Conservation (phyloP, 169 alveolate genomes). For the Toxoplasma gondii region DNA sequence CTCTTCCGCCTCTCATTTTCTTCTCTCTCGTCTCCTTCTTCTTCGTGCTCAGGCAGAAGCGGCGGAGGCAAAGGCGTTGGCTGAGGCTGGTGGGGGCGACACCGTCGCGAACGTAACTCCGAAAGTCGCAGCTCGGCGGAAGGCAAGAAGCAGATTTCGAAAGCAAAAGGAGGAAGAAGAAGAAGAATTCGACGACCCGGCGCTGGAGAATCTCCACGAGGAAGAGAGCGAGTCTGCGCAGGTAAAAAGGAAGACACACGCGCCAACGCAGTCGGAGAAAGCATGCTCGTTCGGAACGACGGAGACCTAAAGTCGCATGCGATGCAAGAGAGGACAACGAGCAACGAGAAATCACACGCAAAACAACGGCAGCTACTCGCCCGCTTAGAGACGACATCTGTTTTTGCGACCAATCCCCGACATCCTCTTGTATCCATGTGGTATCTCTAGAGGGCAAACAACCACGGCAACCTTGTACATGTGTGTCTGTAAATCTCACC, state of each 20-base stretch:
- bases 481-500: too few relatives aligned
- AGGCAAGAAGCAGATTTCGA: background rate
- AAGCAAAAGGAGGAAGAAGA: constrained; percentile 27
- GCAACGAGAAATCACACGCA: background rate
- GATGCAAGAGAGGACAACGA: background rate
- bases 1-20: too few relatives aligned
- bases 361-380: too few relatives aligned
- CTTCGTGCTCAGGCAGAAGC: background rate
- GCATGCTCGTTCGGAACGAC: background rate
- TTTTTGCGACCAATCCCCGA: too few relatives aligned
- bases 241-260: constrained; percentile 23
- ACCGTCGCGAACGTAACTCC: background rate
- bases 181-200: constrained; percentile 27
- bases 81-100: background rate
- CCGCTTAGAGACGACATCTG: too few relatives aligned
- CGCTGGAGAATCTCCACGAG: constrained; percentile 40
- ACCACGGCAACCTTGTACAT: too few relatives aligned
- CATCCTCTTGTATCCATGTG: too few relatives aligned
- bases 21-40: too few relatives aligned
- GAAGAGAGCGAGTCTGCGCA: background rate
- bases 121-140: background rate
- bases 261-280: background rate
- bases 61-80: background rate
- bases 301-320: background rate
- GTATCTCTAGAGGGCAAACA: too few relatives aligned